Percentiles rank a stretch among this genome's conserved stretches.
These are phyloP conservation scores for Mychonastes homosphaera DNA, from an alignment of 139 green algal species.

Conservation along the genomic window DNA sequence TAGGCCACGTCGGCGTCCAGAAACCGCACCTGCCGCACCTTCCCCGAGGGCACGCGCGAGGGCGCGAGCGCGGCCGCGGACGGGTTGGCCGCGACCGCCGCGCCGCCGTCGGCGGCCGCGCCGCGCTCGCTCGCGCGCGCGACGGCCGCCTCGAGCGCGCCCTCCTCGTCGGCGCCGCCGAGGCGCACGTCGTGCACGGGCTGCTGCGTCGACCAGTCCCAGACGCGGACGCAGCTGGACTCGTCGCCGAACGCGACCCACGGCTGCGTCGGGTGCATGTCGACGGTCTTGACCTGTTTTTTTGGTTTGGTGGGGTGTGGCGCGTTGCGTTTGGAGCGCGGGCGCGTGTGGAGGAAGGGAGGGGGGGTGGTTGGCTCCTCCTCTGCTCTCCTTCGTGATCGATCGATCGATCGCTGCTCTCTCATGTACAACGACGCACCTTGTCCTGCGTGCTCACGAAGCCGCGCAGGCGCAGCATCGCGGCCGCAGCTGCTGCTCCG, in stretches of 20 bases:
- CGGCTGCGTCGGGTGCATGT: constrained; percentile 38
- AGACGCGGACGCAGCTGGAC: constrained; percentile 26
- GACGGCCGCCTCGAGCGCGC: constrained; percentile 27
- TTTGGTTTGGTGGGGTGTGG: no score
- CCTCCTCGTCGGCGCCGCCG: constrained; percentile 28
- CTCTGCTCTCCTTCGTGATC: no score
- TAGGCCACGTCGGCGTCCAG: constrained; percentile 32
- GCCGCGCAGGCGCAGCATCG: constrained; percentile 17
- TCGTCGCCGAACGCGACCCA: constrained; percentile 35
- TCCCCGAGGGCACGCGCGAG: constrained; percentile 13
- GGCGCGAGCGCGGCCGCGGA: constrained; percentile 15
- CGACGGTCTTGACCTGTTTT: constrained; percentile 31
- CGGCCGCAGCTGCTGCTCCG: not conserved
- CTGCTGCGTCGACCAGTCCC: constrained; percentile 42
- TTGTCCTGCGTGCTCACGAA: constrained; percentile 13
- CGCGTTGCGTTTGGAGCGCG: not conserved
- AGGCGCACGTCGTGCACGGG: constrained; percentile 31
- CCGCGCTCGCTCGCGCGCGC: constrained; percentile 11
- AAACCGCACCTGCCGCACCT: constrained; percentile 23
- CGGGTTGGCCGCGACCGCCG: constrained; percentile 25
- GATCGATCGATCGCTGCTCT: no score
- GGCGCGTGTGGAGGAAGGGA: not conserved
- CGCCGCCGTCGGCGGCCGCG: no score
- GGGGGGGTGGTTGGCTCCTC: not conserved
- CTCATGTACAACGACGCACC: constrained; percentile 3